These are phyloP conservation scores for Leccinum insolens DNA, from an alignment of 1,284 basidiomycete genomes.

Conservation along the genomic window DNA sequence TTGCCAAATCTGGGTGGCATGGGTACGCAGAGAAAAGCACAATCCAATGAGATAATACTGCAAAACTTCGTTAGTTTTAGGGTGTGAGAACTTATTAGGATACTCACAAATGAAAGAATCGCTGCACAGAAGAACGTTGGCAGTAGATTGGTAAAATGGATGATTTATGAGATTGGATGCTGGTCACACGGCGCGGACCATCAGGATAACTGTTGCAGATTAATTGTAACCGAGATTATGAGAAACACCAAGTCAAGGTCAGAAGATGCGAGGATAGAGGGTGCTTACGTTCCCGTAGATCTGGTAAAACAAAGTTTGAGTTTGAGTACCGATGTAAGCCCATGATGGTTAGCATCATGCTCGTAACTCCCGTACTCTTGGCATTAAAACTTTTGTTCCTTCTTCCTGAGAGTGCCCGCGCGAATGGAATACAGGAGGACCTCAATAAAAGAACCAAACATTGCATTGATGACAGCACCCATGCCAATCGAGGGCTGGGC, in stretches of 20 bases:
- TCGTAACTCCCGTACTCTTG: slow-evolving; percentile 96
- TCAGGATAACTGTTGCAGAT: slow-evolving; percentile 90
- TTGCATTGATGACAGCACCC: slow-evolving; percentile 99
- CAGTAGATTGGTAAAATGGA: slow-evolving; percentile 95
- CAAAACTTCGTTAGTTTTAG: slow-evolving; percentile 8
- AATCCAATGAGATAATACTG: slow-evolving; percentile 95
- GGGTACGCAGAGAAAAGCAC: slow-evolving; percentile 97
- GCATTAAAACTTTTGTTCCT: slow-evolving; percentile 98
- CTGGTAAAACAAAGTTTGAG: slow-evolving; percentile 98
- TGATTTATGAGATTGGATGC: slow-evolving; percentile 93
- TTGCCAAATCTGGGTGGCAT: slow-evolving; percentile 99
- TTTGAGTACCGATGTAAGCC: slow-evolving; percentile 97
- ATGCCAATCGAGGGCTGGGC: slow-evolving; percentile 98
- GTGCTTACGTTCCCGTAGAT: slow-evolving; percentile 92
- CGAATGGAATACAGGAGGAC: slow-evolving; percentile 93
- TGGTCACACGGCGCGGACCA: slow-evolving; percentile 70
- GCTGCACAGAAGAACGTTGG: slow-evolving; percentile 97
- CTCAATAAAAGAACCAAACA: slow-evolving; percentile 98
- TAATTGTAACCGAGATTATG: slow-evolving; percentile 77
- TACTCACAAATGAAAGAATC: slow-evolving; percentile 85
- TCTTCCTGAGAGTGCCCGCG: slow-evolving; percentile 87
- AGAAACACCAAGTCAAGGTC: slow-evolving; percentile 6
- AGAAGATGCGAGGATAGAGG: slow-evolving; percentile 11
- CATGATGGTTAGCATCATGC: slow-evolving; percentile 95
- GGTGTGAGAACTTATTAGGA: background rate